phyloP scores from a whole-genome alignment of 2,329 filamentous ascomycete species.

The Colletotrichum lentis region DNA sequence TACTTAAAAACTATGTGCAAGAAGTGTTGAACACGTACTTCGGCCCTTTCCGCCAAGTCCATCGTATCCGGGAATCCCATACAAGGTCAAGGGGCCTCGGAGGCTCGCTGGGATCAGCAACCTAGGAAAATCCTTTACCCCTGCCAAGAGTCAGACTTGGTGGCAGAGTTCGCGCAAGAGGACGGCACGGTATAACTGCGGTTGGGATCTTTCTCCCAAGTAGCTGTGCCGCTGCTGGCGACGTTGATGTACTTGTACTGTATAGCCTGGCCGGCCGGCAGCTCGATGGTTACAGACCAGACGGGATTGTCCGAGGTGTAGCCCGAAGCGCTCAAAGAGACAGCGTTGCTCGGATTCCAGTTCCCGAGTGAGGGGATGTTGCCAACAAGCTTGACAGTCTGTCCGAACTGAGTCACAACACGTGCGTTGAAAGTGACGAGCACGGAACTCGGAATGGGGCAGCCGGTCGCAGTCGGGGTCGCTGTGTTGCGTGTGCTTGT shows the following conservation, averaged over 20 bases:
- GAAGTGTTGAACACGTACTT: not conserved
- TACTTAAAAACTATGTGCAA: not conserved
- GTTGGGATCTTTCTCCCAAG: conserved; percentile 72
- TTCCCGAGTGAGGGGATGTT: conserved; percentile 65
- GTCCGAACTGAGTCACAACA: conserved; percentile 65
- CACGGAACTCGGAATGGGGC: conserved; percentile 52
- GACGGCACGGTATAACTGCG: conserved; percentile 50
- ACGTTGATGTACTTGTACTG: conserved; percentile 76
- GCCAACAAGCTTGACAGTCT: conserved; percentile 72
- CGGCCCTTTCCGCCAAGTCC: not conserved
- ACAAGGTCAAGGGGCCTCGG: not conserved
- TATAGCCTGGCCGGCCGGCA: conserved; percentile 64
- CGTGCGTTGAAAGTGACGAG: conserved; percentile 69
- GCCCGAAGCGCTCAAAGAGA: conserved; percentile 63
- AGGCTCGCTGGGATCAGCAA: not conserved
- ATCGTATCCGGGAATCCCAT: not conserved
- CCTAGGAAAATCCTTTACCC: conserved; percentile 8
- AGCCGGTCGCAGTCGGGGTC: conserved; percentile 45
- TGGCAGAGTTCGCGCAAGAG: conserved; percentile 44
- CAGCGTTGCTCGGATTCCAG: conserved; percentile 65
- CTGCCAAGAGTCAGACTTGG: conserved; percentile 48
- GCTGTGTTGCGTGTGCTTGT: conserved; percentile 40
- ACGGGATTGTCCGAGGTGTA: conserved; percentile 69
- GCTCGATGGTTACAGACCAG: conserved; percentile 65
- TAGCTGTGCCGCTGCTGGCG: conserved; percentile 60